Evolutionary conservation across 2,329 filamentous ascomycete species (phyloP), one percentile per base, ranked within the genome.

Genomic region (Claviceps capensis): DNA sequence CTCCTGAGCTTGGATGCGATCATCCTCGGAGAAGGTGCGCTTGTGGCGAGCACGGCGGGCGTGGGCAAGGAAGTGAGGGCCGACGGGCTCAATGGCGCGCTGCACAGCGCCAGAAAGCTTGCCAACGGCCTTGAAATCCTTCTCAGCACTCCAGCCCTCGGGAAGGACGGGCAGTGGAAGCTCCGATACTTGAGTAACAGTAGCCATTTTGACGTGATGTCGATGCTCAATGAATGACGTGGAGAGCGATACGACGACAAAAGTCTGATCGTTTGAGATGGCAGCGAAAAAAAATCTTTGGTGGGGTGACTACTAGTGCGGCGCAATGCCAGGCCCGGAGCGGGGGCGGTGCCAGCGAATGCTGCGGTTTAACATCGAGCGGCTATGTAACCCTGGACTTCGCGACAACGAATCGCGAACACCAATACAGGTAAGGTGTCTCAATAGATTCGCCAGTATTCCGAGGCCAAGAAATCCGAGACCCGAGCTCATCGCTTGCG

Each of bases 21-120:
- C 93, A 72, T 98, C 93, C 73, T 98, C 91, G 64, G 88, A 95
- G 73, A 98, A 98, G 49, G 93, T 98, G 65, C 93, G 89, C 76
- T 95, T 88, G 73, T 97, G 90, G 58, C 90, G 86, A 72, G 89
- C 88, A 71, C 93, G 86, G 66, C 93, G 90, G 63, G 93, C 93
- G 71, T 97, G 90, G 60, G 93, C 93, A 59, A 98, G 83, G 77
- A 96, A 98, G 76, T 96, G 88, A 70, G 93, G 91, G 61, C 93
- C 93, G 60, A 97, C 88, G 51, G 93, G 90, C 76, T 97, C 93
- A 63, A 98, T 83, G 67, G 86, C 91, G 66, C 93, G 85, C 74
- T 90, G 83, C 49, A 82, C 85, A 41, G 88, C 82, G 57, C 78
- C 72, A 56, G 86, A 90, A 57, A 97, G 77, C 61, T 82, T 76